phyloP scores from a whole-genome alignment of 305 asterid genomes.

The Fraxinus dipetala region DNA sequence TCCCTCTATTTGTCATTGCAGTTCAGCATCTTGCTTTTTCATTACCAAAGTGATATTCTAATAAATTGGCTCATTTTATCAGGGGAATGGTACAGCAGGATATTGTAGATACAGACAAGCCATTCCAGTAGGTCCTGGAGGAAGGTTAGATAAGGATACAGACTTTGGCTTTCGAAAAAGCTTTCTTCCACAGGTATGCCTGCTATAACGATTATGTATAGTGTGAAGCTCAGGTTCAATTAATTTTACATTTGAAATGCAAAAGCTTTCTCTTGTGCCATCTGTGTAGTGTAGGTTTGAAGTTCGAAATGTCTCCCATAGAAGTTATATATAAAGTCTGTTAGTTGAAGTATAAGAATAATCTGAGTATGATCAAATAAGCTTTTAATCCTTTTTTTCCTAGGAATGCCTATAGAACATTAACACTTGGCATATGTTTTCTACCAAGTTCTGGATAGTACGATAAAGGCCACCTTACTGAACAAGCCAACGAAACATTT shows the following conservation, averaged over 20 bases:
- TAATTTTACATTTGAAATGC: background rate
- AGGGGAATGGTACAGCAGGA: slow-evolving; percentile 74
- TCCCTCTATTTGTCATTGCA: background rate
- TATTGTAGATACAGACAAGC: slow-evolving; percentile 85
- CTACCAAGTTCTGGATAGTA: background rate
- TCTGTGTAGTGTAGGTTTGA: background rate
- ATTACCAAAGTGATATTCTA: background rate
- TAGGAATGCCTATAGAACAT: background rate
- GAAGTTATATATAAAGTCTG: background rate
- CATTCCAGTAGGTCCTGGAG: slow-evolving; percentile 71
- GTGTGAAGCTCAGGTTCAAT: background rate
- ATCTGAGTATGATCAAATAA: background rate
- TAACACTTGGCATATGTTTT: background rate
- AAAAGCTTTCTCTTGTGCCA: background rate
- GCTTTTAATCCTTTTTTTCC: background rate
- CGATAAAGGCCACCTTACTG: background rate
- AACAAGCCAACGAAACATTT: background rate
- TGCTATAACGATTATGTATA: background rate
- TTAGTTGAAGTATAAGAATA: background rate
- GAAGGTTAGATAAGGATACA: slow-evolving; percentile 62
- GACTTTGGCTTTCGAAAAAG: slow-evolving; percentile 68
- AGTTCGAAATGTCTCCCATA: background rate
- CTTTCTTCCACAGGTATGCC: slow-evolving; percentile 73
- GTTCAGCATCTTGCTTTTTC: background rate
- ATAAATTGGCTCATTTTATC: slow-evolving; percentile 1